Percentiles rank a stretch among this genome's conserved stretches.
phyloP scores from a whole-genome alignment of 2,329 filamentous ascomycete genomes.

The Hymenoscyphus salicellus region DNA sequence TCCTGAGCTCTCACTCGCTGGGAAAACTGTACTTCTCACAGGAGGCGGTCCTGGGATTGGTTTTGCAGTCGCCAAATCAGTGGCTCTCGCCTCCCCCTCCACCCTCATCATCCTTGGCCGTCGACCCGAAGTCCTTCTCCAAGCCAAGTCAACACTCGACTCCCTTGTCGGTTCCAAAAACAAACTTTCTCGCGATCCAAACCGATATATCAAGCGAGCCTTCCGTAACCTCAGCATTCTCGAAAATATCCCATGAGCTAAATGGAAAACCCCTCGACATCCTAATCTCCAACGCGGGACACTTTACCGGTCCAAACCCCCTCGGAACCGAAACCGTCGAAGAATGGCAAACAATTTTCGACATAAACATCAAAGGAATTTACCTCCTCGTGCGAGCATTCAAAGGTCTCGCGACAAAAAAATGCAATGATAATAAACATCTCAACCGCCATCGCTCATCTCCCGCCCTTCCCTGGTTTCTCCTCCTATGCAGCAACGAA shows the following conservation, averaged over 20 bases:
- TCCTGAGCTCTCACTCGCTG: slow-evolving; percentile 40
- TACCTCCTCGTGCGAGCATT: neutral
- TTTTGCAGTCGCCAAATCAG: neutral
- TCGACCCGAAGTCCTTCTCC: neutral
- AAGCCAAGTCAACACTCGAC: neutral
- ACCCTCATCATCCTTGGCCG: neutral
- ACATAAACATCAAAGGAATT: neutral
- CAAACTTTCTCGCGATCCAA: neutral
- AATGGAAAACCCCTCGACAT: neutral
- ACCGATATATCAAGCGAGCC: neutral
- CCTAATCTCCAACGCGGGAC: neutral
- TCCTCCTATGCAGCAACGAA: neutral
- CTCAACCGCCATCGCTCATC: neutral
- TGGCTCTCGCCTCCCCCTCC: neutral
- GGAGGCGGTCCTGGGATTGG: slow-evolving; percentile 34
- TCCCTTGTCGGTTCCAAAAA: neutral
- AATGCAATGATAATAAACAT: neutral
- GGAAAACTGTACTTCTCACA: slow-evolving; percentile 43
- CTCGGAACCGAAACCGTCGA: neutral
- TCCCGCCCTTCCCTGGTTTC: neutral
- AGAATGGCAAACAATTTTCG: neutral
- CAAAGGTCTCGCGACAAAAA: neutral
- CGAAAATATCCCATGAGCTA: neutral
- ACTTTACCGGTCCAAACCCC: neutral
- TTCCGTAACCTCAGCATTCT: neutral